A percentile compares a stretch with the other conserved stretches of the same genome.
These are phyloP conservation scores for Peronospora destructor DNA, from an alignment of 352 stramenopile species.

Conservation along the genomic window DNA sequence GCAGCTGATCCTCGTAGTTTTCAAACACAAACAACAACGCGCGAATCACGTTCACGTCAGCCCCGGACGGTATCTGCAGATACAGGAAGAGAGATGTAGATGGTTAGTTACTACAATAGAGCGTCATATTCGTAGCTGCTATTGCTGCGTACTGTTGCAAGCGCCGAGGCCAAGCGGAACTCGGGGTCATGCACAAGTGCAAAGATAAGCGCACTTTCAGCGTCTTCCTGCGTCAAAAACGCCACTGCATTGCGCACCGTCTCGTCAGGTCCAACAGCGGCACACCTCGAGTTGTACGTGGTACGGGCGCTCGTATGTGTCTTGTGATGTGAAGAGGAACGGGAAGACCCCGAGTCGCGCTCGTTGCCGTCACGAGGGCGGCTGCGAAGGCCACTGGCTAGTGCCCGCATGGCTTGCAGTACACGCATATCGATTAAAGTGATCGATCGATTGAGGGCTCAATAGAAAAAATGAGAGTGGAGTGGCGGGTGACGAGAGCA, in stretches of 20 bases:
- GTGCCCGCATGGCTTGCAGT: slow-evolving; percentile 19
- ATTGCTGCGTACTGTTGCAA: slow-evolving; percentile 32
- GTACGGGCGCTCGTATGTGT: slow-evolving; percentile 6
- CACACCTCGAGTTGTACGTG: background rate
- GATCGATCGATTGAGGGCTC: no score
- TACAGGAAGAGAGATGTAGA: background rate
- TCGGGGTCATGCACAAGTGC: slow-evolving; percentile 72
- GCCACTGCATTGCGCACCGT: slow-evolving; percentile 58
- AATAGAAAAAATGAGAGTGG: no score
- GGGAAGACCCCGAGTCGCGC: slow-evolving; percentile 1
- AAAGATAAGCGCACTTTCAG: slow-evolving; percentile 60
- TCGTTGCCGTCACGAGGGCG: slow-evolving; percentile 8
- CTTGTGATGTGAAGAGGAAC: slow-evolving; percentile 6
- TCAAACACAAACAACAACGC: slow-evolving; percentile 73
- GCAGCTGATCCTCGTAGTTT: slow-evolving; percentile 63
- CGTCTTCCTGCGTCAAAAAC: slow-evolving; percentile 60
- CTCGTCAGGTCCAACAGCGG: slow-evolving; percentile 22
- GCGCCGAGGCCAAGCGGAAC: slow-evolving; percentile 60
- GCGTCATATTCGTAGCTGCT: background rate
- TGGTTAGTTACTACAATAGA: background rate
- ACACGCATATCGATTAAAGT: slow-evolving; percentile 12
- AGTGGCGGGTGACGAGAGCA: background rate
- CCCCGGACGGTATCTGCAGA: slow-evolving; percentile 21
- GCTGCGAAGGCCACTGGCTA: slow-evolving; percentile 19
- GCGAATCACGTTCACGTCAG: slow-evolving; percentile 53